A percentile compares a stretch with the other conserved stretches of the same genome.
Evolutionary conservation across 805 yeast genomes (phyloP).

Genomic region (Sungouiella blattae): DNA sequence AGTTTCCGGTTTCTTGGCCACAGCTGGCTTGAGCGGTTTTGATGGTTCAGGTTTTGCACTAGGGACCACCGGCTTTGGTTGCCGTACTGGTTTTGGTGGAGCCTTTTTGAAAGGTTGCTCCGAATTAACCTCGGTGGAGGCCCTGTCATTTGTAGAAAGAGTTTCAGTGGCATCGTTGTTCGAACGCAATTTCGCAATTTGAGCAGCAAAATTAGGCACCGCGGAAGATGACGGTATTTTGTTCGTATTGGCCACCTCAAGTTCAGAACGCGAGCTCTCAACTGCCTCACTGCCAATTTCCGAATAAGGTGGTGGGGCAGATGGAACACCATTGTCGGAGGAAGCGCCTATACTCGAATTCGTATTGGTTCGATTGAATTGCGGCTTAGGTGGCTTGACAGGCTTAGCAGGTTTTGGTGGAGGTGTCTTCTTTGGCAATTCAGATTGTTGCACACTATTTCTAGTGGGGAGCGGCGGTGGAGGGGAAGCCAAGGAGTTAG

Average conservation of each 20-base stretch:
- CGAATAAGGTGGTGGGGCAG: too few species aligned
- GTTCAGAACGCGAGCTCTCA: too few species aligned
- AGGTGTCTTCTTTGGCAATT: conserved; percentile 23
- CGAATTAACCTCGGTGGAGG: not conserved
- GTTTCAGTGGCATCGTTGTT: conserved; percentile 1
- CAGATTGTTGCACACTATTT: not conserved
- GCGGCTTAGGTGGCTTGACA: conserved; percentile 12
- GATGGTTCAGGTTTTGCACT: conserved; percentile 3
- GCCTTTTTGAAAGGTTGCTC: conserved; percentile 5
- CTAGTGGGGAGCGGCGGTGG: conserved; percentile 4
- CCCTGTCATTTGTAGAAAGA: not conserved
- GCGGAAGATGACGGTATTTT: not conserved
- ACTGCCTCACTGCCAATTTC: too few species aligned
- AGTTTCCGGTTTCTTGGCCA: too few species aligned
- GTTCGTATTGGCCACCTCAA: too few species aligned
- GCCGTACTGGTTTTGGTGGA: conserved; percentile 7
- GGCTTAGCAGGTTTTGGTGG: conserved; percentile 42
- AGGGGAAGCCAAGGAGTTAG: conserved; percentile 1
- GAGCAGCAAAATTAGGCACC: conserved; percentile 27
- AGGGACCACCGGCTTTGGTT: conserved; percentile 9
- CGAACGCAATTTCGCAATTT: conserved; percentile 18
- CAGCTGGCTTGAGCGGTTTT: too few species aligned
- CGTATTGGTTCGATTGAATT: too few species aligned
- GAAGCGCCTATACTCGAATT: too few species aligned
- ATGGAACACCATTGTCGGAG: too few species aligned